Percentiles rank a stretch among this genome's conserved stretches.
These are phyloP conservation scores for Prunus padus DNA, from an alignment of 306 rosid species.

Conservation along the genomic window DNA sequence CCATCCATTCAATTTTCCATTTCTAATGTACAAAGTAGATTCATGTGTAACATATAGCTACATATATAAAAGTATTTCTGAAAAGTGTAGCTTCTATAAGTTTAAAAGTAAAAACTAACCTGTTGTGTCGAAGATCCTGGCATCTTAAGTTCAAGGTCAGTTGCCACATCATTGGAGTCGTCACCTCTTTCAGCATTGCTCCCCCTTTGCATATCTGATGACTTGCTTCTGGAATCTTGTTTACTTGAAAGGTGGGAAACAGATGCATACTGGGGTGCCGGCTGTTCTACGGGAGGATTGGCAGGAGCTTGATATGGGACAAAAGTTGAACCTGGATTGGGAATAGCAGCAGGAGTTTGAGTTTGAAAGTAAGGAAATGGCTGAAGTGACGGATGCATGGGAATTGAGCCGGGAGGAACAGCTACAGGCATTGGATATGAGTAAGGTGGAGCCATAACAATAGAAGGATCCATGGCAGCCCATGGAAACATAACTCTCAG, in stretches of 20 bases:
- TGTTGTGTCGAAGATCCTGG: conserved; percentile 83
- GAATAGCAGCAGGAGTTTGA: conserved; percentile 59
- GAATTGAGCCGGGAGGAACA: conserved; percentile 69
- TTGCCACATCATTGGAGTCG: conserved; percentile 70
- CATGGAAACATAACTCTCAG: conserved; percentile 75
- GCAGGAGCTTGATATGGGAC: conserved; percentile 59
- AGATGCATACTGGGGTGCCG: conserved; percentile 53
- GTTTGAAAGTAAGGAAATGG: conserved; percentile 70
- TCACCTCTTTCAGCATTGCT: conserved; percentile 52
- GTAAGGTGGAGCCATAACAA: conserved; percentile 66
- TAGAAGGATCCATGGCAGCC: conserved; percentile 72
- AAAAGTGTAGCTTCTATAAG: conserved; percentile 14
- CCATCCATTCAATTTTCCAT: conserved; percentile 12
- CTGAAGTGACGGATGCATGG: conserved; percentile 72
- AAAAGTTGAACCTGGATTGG: conserved; percentile 63
- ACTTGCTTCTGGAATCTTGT: conserved; percentile 57
- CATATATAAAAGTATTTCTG: not conserved
- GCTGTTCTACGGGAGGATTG: conserved; percentile 49
- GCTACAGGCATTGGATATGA: conserved; percentile 71
- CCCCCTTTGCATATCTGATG: conserved; percentile 43
- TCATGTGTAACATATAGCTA: too few relatives aligned
- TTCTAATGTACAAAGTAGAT: not conserved
- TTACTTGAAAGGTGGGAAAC: conserved; percentile 46
- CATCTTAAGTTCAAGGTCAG: conserved; percentile 91
- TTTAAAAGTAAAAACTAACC: conserved; percentile 41